Evolutionary conservation across 1,284 basidiomycete species (phyloP).

Genomic region (Afroboletus lepidellus): DNA sequence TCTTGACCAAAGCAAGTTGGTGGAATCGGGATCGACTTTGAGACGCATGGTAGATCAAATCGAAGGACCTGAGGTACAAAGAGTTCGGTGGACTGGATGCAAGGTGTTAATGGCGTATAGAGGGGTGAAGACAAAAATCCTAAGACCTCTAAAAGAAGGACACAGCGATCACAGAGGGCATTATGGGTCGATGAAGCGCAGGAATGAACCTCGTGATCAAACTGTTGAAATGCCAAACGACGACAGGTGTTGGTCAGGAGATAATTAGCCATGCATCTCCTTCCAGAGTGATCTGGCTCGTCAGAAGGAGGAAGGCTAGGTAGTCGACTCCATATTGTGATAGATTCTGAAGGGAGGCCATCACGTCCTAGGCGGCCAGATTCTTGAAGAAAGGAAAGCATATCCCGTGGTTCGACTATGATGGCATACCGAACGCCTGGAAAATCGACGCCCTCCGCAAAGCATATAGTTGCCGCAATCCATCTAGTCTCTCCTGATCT

Average conservation of each 20-base stretch:
- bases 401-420: not conserved
- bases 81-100: no score
- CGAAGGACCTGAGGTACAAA: not conserved
- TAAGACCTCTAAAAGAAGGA: not conserved
- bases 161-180: not conserved
- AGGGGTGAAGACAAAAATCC: no score
- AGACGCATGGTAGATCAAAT: not conserved
- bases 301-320: not conserved
- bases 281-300: not conserved
- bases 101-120: no score
- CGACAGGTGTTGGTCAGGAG: not conserved
- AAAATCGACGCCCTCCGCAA: not conserved
- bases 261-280: not conserved
- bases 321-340: not conserved
- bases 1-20: no score
- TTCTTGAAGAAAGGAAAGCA: slow-evolving; percentile 3
- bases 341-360: not conserved
- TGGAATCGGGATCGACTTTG: no score
- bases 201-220: not conserved
- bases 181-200: not conserved
- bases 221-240: not conserved
- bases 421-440: not conserved
- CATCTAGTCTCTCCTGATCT: not conserved
- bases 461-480: not conserved
- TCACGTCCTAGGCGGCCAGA: slow-evolving; percentile 1